These are phyloP conservation scores for Crithidia thermophila DNA, from an alignment of 208 protist species.

Conservation along the genomic window DNA sequence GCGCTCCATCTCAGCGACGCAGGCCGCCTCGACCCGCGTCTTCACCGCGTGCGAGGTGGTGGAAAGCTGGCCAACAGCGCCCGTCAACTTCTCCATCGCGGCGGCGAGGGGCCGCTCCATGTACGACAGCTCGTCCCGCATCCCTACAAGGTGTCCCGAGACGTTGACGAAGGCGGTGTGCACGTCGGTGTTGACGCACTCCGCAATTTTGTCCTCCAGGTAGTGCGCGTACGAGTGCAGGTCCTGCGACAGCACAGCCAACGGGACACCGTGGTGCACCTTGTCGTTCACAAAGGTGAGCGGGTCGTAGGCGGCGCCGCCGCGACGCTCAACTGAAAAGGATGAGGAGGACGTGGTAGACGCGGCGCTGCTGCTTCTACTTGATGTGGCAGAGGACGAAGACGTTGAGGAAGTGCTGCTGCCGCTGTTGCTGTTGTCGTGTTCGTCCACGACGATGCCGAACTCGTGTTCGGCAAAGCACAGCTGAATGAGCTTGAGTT, in stretches of 20 bases:
- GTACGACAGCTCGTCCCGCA: conserved; percentile 77
- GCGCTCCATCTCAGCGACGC: conserved; percentile 56
- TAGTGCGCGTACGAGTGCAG: conserved; percentile 60
- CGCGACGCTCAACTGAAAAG: not conserved
- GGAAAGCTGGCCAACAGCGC: conserved; percentile 38
- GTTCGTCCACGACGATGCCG: conserved; percentile 57
- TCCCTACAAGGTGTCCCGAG: conserved; percentile 67
- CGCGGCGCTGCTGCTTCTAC: conserved; percentile 4
- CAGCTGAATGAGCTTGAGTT: conserved; percentile 82
- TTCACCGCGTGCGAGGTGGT: conserved; percentile 39
- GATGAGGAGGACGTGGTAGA: not conserved
- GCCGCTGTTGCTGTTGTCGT: conserved; percentile 2
- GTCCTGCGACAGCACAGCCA: conserved; percentile 66
- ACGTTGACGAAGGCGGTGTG: conserved; percentile 79
- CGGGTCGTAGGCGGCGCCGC: conserved; percentile 52
- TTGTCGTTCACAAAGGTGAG: conserved; percentile 75
- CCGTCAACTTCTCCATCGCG: conserved; percentile 52
- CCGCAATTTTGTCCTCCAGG: conserved; percentile 61
- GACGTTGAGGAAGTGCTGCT: conserved; percentile 7
- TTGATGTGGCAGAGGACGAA: not conserved
- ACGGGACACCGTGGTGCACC: conserved; percentile 66
- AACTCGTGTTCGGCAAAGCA: conserved; percentile 91
- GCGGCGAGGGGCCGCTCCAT: conserved; percentile 59
- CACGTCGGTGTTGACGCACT: conserved; percentile 81
- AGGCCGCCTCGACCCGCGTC: conserved; percentile 53